phyloP scores from a whole-genome alignment of 2,329 filamentous ascomycete species.

The Aureobasidium lini region DNA sequence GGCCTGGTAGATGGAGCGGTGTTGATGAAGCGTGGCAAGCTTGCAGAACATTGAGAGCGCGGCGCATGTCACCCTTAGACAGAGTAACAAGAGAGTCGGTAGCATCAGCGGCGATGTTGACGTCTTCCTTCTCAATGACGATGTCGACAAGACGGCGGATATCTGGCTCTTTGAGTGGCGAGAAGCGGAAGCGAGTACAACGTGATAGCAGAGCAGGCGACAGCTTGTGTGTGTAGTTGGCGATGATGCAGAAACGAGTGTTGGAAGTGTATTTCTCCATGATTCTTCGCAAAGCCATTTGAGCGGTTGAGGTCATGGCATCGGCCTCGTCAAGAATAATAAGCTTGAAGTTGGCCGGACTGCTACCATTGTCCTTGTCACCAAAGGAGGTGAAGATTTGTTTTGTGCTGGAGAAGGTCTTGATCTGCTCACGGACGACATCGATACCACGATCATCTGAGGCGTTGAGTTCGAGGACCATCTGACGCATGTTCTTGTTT shows the following conservation, averaged over 20 bases:
- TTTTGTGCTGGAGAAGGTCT: constrained; percentile 96
- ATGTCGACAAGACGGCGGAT: constrained; percentile 80
- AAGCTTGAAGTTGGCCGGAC: constrained; percentile 64
- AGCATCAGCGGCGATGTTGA: constrained; percentile 75
- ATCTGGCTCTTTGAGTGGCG: constrained; percentile 80
- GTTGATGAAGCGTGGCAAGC: constrained; percentile 90
- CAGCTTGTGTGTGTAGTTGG: constrained; percentile 97
- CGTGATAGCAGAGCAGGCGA: constrained; percentile 85
- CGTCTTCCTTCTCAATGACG: constrained; percentile 78
- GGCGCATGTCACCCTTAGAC: constrained; percentile 92
- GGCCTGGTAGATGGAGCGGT: constrained; percentile 44
- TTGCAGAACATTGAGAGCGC: constrained; percentile 90
- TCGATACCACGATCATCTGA: constrained; percentile 97
- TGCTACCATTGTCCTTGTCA: constrained; percentile 23
- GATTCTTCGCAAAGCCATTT: constrained; percentile 92
- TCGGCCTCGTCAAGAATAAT: constrained; percentile 99
- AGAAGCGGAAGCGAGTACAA: constrained; percentile 93
- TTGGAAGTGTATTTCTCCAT: constrained; percentile 99
- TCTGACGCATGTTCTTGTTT: constrained; percentile 84
- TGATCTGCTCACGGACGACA: constrained; percentile 97
- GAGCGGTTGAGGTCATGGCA: constrained; percentile 96
- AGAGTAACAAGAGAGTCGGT: constrained; percentile 75
- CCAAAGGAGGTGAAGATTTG: constrained; percentile 78
- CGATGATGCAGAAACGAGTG: constrained; percentile 95
- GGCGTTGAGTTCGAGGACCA: constrained; percentile 96